Evolutionary conservation across 192 early-diverging fungal genomes (phyloP).

Genomic region (Coemansia sp.): DNA sequence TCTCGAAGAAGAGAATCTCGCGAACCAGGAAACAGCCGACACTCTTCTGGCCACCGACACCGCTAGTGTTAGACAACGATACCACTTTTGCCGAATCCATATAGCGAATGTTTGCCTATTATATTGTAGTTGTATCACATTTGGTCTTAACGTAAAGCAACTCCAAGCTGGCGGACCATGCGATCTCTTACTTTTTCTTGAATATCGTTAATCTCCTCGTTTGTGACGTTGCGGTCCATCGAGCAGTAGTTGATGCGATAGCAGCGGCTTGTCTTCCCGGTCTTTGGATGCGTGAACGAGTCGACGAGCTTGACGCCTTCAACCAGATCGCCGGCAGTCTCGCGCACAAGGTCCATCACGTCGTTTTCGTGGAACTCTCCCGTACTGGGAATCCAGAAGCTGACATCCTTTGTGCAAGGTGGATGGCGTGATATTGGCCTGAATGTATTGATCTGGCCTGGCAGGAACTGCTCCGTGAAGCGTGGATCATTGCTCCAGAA

Average conservation of each 20-base stretch:
- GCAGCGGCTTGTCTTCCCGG: conserved; percentile 76
- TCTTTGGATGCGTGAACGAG: conserved; percentile 84
- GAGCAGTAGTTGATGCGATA: conserved; percentile 94
- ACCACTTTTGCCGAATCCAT: neutral
- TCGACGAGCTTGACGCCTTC: conserved; percentile 91
- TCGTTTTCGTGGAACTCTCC: conserved; percentile 87
- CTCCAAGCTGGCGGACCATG: conserved; percentile 66
- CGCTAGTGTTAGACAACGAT: neutral
- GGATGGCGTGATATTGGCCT: conserved; percentile 87
- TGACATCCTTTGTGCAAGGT: conserved; percentile 91
- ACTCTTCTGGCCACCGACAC: neutral
- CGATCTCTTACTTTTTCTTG: conserved; percentile 72
- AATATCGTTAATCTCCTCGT: conserved; percentile 92
- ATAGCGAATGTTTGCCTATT: neutral
- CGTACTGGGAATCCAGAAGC: conserved; percentile 75
- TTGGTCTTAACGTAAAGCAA: conserved; percentile 68
- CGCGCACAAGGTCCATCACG: conserved; percentile 87
- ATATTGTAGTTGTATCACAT: neutral
- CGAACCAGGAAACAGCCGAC: neutral
- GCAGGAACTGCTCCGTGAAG: conserved; percentile 81
- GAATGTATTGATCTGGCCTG: conserved; percentile 71
- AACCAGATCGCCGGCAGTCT: conserved; percentile 87
- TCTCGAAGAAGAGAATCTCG: neutral
- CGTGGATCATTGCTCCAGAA: conserved; percentile 92
- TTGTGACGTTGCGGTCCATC: conserved; percentile 95